Base-by-base conservation (phyloP, 352 stramenopile genomes). In the Phytopythium kandeliae region DNA sequence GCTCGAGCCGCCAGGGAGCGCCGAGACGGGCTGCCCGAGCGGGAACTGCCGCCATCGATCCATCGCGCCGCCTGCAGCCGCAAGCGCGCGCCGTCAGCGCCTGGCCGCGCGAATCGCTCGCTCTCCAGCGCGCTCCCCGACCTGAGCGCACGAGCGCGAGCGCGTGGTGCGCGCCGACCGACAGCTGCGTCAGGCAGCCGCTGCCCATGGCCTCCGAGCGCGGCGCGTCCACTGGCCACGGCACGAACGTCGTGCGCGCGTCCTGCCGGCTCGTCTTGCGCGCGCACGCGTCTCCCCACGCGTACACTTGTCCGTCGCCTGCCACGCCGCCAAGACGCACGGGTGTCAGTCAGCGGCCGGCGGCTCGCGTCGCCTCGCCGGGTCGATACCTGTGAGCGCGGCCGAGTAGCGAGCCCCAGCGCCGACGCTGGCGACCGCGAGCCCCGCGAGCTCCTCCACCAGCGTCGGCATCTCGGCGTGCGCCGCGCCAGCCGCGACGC, bases 31-130 rank as follows among this genome's bases (percentile, higher is more conserved):
- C 1, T 30, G 16, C 7, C 49, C 60, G n/a, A 88, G 40, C 6
- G 72, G 61, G 45, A 89, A 82, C 46, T 83, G 78, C 5, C 75
- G 66, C 73, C 79, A 91, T 40, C 75, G 75, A 67, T 91, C 76
- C 31, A 79, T 67, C 21, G 57, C 47, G 1, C 59, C 67, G 1
- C 62, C 69, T 80, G 51, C 4, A 34, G 21, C 28, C 15, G 13
- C 15, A 31, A 31, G 13, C 35, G 33, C 9, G 0, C 22, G n/a
- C 1, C 40, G 40, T 24, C 31, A 55, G 35, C 19, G 24, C 26
- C 15, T 31, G 41, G 11, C 9, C 28, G 33, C 16, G 53, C 21
- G 2, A 4, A 37, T 44, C 4, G 38, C 0, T 30, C 22, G 19
- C 59, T 10, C n/a, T 3, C 1, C 4, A 15, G 12, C 44, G 13